Conservation (phyloP, 257 asterid species). For the Handroanthus guayacan region DNA sequence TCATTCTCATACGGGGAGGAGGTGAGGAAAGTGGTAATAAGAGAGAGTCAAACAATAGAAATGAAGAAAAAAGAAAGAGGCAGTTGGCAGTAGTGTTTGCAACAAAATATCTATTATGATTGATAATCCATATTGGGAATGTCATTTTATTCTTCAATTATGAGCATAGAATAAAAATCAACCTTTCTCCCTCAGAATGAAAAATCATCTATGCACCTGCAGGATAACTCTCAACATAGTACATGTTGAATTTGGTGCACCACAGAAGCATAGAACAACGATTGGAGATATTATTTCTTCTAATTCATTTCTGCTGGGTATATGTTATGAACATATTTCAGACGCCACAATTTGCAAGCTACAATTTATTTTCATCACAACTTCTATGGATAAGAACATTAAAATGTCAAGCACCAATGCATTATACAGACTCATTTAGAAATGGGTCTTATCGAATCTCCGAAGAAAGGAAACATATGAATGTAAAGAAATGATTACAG, state of each 20-base stretch:
- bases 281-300: not conserved
- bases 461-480: not conserved
- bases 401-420: not conserved
- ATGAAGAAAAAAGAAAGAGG: not conserved
- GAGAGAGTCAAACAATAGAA: not conserved
- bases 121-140: slow-evolving; percentile 7
- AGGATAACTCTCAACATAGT: slow-evolving; percentile 12
- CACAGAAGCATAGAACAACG: not conserved
- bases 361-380: slow-evolving; percentile 10
- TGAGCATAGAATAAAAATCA: slow-evolving; percentile 9
- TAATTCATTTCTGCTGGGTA: not conserved
- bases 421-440: not conserved
- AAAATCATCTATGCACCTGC: slow-evolving; percentile 20
- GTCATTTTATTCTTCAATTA: slow-evolving; percentile 4
- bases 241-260: slow-evolving; percentile 16
- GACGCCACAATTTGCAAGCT: slow-evolving; percentile 18
- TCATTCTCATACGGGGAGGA: slow-evolving; percentile 23
- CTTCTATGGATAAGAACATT: slow-evolving; percentile 3
- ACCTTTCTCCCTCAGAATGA: slow-evolving; percentile 22
- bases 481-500: slow-evolving; percentile 32
- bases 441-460: not conserved
- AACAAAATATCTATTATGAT: slow-evolving; percentile 14
- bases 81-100: slow-evolving; percentile 11
- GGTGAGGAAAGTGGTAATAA: no score
- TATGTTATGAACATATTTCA: slow-evolving; percentile 1